Evolutionary conservation across 2,329 filamentous ascomycete genomes (phyloP), one percentile per base, ranked within the genome.

Genomic region (Colletotrichum liaoningense): DNA sequence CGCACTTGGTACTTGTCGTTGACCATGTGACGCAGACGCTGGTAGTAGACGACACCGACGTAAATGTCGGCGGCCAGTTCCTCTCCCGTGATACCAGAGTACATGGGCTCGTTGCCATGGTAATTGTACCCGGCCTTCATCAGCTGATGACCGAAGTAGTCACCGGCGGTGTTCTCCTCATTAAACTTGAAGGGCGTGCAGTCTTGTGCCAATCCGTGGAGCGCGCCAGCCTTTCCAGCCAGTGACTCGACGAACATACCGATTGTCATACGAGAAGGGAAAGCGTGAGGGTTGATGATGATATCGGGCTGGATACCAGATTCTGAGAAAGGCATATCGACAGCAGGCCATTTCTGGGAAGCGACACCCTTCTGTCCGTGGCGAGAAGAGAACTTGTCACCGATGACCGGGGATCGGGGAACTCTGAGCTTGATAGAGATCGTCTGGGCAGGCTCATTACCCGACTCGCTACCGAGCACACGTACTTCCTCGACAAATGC

Each of bases 1-100:
- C 97, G 92, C 69, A 98, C 97, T 84, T 99, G 97, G 88, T 94
- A 99, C 85, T 99, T 99, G 85, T 99, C 97, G 89, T 98, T 98
- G 69, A 99, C 97, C 97, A 99, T 99, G 92, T 99, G 97, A 82
- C 97, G 90, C 74, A 99, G 89, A 83, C 97, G 93, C 85, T 99
- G 97, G 88, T 99, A 99, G 88, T 98, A 98, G 74, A 99, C 97
- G 12, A 98, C 92, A 59, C 97, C 97, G 73, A 98, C 91, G 85
- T 97, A 99, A 80, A 99, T 98, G 81, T 99, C 97, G 7, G 95
- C 96, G 24, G 92, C 92, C 54, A 99, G 92, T 83, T 98, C 96
- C 82, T 97, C 92, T 75, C 97, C 97, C 0, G 97, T 99, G 82
- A 98, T 96, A 55, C 97, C 97, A 56, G 93, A 97, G 87, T 99